These are phyloP conservation scores for Bolboschoenoplectus hybrid DNA, from an alignment of 202 grass and related monocot genomes.

Conservation along the genomic window DNA sequence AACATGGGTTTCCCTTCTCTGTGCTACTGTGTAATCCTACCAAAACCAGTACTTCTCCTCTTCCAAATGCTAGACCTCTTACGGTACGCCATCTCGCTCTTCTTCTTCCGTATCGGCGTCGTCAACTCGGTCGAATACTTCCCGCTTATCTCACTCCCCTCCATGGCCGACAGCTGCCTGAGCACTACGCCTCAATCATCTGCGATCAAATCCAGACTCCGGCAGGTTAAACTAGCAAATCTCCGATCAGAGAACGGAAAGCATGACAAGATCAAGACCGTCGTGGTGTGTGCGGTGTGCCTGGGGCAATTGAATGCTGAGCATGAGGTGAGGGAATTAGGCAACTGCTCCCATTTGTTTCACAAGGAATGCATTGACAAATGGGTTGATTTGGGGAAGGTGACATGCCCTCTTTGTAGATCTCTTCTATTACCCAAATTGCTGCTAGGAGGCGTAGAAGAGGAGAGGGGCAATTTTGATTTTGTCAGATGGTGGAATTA, in stretches of 20 bases:
- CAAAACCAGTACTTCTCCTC: slow-evolving; percentile 42
- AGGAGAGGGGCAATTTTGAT: no score
- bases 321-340: slow-evolving; percentile 44
- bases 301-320: slow-evolving; percentile 36
- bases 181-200: slow-evolving; percentile 9
- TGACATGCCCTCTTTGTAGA: slow-evolving; percentile 47
- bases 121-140: slow-evolving; percentile 40
- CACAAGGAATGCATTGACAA: slow-evolving; percentile 48
- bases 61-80: slow-evolving; percentile 36
- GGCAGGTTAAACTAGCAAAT: slow-evolving; percentile 18
- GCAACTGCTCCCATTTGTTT: slow-evolving; percentile 48
- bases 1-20: slow-evolving; percentile 44
- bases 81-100: slow-evolving; percentile 18
- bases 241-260: background rate
- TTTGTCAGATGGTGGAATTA: no score
- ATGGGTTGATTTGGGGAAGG: slow-evolving; percentile 50
- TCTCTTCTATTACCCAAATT: slow-evolving; percentile 22
- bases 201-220: slow-evolving; percentile 27
- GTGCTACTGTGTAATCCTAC: slow-evolving; percentile 29
- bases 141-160: background rate
- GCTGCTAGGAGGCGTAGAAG: no score
- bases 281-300: slow-evolving; percentile 39
- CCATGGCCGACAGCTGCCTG: background rate
- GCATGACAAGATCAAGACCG: background rate
- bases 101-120: slow-evolving; percentile 35